Percentiles rank a stretch among this genome's conserved stretches.
phyloP scores from a whole-genome alignment of 2,329 filamentous ascomycete species.

The Pestalotiopsis fici region DNA sequence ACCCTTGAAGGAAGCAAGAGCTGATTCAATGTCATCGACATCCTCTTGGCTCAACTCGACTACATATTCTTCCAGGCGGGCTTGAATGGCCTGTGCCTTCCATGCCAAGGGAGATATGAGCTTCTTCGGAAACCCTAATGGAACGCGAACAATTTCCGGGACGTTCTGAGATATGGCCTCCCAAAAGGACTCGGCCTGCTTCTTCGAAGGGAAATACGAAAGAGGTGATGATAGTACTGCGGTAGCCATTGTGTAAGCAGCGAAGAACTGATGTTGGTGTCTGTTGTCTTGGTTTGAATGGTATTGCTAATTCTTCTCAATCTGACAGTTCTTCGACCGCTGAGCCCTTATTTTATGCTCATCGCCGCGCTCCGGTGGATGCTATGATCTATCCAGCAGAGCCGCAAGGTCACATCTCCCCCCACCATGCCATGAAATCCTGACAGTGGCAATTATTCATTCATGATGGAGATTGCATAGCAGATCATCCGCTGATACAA shows the following conservation, averaged over 20 bases:
- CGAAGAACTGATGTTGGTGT: neutral
- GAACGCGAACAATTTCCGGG: neutral
- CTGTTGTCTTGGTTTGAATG: neutral
- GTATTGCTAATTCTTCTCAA: neutral
- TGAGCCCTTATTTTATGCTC: neutral
- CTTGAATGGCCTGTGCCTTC: neutral
- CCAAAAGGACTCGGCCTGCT: neutral
- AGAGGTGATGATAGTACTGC: neutral
- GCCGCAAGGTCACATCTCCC: neutral
- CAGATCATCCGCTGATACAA: neutral
- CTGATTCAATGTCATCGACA: neutral
- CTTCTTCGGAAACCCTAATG: neutral
- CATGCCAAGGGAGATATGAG: neutral
- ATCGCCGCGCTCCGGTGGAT: neutral
- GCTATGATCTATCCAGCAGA: neutral
- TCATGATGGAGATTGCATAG: neutral
- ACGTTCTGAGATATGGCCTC: neutral
- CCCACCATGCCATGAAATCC: neutral
- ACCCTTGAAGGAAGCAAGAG: neutral
- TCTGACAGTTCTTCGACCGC: neutral
- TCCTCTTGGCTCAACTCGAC: neutral
- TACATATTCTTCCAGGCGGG: neutral
- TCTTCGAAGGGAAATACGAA: neutral
- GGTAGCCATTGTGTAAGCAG: neutral
- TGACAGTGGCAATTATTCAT: neutral